A percentile compares a stretch with the other conserved stretches of the same genome.
These are phyloP conservation scores for Aureobasidium pullulans DNA, from an alignment of 2,329 filamentous ascomycete species.

Conservation along the genomic window DNA sequence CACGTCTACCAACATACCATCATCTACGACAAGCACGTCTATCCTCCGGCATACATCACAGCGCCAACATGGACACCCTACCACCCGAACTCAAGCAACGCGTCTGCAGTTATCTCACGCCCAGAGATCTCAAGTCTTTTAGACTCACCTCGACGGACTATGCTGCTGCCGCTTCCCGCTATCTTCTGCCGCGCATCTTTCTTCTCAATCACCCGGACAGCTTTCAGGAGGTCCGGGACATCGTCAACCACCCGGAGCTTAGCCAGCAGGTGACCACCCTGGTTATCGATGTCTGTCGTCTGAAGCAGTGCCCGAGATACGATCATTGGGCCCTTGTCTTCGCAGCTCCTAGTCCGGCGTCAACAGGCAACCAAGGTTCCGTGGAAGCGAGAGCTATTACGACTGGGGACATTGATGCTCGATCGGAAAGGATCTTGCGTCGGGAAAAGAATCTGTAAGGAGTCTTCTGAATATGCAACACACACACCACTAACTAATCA, in stretches of 20 bases:
- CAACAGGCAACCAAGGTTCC: no score
- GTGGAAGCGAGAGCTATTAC: no score
- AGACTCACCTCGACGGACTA: not conserved
- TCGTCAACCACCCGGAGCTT: not conserved
- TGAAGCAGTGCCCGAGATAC: not conserved
- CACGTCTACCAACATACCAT: not conserved
- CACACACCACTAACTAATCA: not conserved
- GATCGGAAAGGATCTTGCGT: not conserved
- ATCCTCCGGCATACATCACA: not conserved
- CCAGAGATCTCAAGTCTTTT: slow-evolving; percentile 3
- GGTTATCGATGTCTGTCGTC: not conserved
- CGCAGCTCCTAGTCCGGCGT: not conserved
- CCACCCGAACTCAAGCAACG: not conserved
- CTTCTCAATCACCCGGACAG: not conserved
- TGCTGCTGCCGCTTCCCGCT: not conserved
- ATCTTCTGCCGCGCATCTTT: not conserved
- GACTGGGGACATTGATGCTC: no score
- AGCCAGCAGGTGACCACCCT: not conserved
- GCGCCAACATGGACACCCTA: not conserved
- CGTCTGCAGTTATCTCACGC: not conserved
- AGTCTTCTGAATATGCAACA: not conserved
- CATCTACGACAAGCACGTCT: not conserved
- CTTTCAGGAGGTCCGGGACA: not conserved
- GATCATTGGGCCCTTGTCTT: not conserved
- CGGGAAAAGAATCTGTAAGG: not conserved